Percentiles rank a stretch among this genome's conserved stretches.
phyloP scores from a whole-genome alignment of 2,329 filamentous ascomycete species.

The Fusarium ambrosium region DNA sequence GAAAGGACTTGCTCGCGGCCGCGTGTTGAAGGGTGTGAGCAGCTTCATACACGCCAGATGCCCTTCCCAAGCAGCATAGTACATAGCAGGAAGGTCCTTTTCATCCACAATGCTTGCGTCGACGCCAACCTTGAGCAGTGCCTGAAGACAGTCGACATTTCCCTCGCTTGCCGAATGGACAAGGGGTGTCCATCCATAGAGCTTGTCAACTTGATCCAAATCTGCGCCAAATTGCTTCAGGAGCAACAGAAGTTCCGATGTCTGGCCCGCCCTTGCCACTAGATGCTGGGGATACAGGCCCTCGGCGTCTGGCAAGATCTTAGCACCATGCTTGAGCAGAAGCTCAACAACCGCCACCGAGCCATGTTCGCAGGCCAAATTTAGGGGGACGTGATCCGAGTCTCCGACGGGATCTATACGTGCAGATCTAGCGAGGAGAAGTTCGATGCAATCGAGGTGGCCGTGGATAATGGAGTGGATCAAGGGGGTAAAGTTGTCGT shows the following conservation, averaged over 20 bases:
- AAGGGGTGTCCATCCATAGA: conserved; percentile 97
- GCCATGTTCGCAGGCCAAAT: conserved; percentile 94
- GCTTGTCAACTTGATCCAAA: conserved; percentile 91
- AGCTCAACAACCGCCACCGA: conserved; percentile 87
- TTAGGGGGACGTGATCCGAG: conserved; percentile 92
- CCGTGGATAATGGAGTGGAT: conserved; percentile 96
- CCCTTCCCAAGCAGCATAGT: conserved; percentile 98
- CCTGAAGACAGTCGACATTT: conserved; percentile 88
- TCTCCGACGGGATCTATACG: conserved; percentile 88
- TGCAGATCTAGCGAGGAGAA: conserved; percentile 82
- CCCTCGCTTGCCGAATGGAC: conserved; percentile 98
- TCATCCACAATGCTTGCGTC: conserved; percentile 88
- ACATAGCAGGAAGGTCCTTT: conserved; percentile 93
- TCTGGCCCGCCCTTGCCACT: conserved; percentile 89
- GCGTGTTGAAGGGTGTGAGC: conserved; percentile 72
- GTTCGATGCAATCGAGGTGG: conserved; percentile 83
- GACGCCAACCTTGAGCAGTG: conserved; percentile 82
- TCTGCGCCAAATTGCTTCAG: conserved; percentile 90
- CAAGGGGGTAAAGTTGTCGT: conserved; percentile 96
- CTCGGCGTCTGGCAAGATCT: conserved; percentile 93
- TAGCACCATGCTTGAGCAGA: conserved; percentile 83
- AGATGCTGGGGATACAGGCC: conserved; percentile 97
- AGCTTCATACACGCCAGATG: conserved; percentile 95
- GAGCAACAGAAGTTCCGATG: conserved; percentile 81
- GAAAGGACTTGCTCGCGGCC: conserved; percentile 59